Conservation (phyloP, 2,329 filamentous ascomycete species). For the Hypoxylon sp. region DNA sequence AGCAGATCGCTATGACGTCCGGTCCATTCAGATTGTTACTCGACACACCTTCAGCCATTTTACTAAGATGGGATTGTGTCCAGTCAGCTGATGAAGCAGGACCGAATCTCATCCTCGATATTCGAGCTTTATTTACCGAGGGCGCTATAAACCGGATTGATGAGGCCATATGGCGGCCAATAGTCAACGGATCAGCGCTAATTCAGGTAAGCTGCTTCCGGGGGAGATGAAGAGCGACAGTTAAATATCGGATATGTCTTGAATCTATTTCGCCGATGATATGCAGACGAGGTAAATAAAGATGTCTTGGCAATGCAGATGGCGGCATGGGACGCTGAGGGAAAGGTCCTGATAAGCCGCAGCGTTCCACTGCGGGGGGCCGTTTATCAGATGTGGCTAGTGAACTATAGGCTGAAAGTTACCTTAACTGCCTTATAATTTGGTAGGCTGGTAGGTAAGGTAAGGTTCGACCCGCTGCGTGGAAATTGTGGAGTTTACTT, state of each 20-base stretch:
- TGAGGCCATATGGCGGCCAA: not conserved
- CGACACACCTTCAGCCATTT: not conserved
- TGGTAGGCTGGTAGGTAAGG: no score
- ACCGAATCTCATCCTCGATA: not conserved
- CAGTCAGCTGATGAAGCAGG: not conserved
- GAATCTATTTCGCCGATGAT: constrained; percentile 6
- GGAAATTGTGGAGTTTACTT: constrained; percentile 24
- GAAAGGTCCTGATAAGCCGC: not conserved
- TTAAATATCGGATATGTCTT: constrained; percentile 19
- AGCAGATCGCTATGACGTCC: not conserved
- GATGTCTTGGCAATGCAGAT: constrained; percentile 6
- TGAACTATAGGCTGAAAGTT: not conserved
- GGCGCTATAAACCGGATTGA: not conserved
- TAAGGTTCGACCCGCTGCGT: not conserved
- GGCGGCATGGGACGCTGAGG: no score
- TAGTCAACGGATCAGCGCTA: constrained; percentile 2
- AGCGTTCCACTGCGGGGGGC: not conserved
- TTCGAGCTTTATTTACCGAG: not conserved
- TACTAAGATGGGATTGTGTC: not conserved
- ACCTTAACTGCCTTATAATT: not conserved
- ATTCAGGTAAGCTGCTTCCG: not conserved
- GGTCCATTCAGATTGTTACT: not conserved
- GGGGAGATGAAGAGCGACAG: constrained; percentile 19
- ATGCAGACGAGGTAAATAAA: not conserved
- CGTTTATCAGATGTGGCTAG: constrained; percentile 4